Conservation (phyloP, 2,329 filamentous ascomycete species). For the Aphanoascus verrucosus region DNA sequence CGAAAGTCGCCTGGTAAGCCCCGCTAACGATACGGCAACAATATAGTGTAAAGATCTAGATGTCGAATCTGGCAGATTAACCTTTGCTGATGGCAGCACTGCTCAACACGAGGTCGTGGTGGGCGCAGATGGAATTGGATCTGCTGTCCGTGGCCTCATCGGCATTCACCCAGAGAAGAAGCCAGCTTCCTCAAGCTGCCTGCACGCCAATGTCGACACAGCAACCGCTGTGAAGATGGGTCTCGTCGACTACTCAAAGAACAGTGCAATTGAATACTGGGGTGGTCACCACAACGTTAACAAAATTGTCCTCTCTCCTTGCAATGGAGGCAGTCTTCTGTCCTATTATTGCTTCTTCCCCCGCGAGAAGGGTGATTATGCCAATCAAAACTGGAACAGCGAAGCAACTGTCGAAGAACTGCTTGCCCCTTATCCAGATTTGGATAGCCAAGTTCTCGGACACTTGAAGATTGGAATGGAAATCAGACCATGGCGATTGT, state of each 20-base stretch:
- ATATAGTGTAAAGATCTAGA: conserved; percentile 43
- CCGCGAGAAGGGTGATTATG: conserved; percentile 49
- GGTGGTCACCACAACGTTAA: conserved; percentile 56
- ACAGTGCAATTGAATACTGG: conserved; percentile 59
- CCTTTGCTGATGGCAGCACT: conserved; percentile 43
- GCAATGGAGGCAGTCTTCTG: conserved; percentile 53
- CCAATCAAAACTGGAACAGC: conserved; percentile 49
- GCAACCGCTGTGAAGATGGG: conserved; percentile 50
- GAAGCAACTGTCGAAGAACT: conserved; percentile 49
- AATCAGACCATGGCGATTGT: conserved; percentile 56
- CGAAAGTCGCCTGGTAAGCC: not conserved
- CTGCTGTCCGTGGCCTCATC: conserved; percentile 51
- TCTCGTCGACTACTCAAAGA: conserved; percentile 51
- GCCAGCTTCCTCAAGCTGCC: conserved; percentile 51
- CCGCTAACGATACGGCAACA: not conserved
- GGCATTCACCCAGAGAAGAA: conserved; percentile 51
- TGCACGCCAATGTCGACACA: conserved; percentile 55
- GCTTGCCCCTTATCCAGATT: conserved; percentile 48
- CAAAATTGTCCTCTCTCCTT: conserved; percentile 61
- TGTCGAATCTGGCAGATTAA: conserved; percentile 39
- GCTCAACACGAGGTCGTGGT: conserved; percentile 50
- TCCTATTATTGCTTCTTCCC: conserved; percentile 64
- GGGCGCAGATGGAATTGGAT: conserved; percentile 58
- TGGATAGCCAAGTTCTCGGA: conserved; percentile 47
- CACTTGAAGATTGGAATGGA: conserved; percentile 53